These are phyloP conservation scores for Oryza glumipatula DNA, from an alignment of 176 grass and related monocot species.

Conservation along the genomic window DNA sequence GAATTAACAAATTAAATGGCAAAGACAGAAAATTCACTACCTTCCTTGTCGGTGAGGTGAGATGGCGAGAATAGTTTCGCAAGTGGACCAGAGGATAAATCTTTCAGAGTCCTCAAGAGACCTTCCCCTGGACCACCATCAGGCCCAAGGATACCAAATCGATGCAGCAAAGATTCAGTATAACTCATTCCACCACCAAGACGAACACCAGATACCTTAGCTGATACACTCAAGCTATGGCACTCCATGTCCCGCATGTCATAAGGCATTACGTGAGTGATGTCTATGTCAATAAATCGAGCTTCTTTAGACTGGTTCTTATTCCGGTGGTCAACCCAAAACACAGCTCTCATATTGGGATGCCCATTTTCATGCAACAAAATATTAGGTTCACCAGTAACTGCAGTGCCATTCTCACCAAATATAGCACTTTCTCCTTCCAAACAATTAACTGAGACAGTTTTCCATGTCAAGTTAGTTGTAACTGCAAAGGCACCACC, in stretches of 20 bases:
- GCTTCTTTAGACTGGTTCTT: constrained; percentile 55
- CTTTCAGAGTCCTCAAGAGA: constrained; percentile 85
- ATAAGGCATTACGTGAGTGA: constrained; percentile 93
- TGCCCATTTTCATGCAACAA: constrained; percentile 50
- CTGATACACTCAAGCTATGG: constrained; percentile 88
- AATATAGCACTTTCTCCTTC: constrained; percentile 59
- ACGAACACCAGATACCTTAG: constrained; percentile 84
- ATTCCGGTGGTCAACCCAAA: constrained; percentile 89
- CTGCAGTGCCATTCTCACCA: constrained; percentile 51
- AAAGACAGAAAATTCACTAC: constrained; percentile 47
- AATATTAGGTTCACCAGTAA: constrained; percentile 37
- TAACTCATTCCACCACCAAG: constrained; percentile 96
- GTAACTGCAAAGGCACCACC: constrained; percentile 97
- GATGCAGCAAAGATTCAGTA: constrained; percentile 86
- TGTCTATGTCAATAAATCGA: constrained; percentile 83
- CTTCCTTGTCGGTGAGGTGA: constrained; percentile 59
- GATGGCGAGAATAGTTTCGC: constrained; percentile 88
- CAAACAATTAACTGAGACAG: constrained; percentile 85
- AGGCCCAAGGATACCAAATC: constrained; percentile 88
- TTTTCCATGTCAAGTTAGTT: constrained; percentile 82
- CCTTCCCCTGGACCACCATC: constrained; percentile 93
- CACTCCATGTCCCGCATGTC: constrained; percentile 87
- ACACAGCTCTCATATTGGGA: constrained; percentile 90
- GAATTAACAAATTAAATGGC: constrained; percentile 3
- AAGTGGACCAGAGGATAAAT: constrained; percentile 95